phyloP scores from a whole-genome alignment of 371 early-diverging fungal species.

The Cokeromyces recurvatus region DNA sequence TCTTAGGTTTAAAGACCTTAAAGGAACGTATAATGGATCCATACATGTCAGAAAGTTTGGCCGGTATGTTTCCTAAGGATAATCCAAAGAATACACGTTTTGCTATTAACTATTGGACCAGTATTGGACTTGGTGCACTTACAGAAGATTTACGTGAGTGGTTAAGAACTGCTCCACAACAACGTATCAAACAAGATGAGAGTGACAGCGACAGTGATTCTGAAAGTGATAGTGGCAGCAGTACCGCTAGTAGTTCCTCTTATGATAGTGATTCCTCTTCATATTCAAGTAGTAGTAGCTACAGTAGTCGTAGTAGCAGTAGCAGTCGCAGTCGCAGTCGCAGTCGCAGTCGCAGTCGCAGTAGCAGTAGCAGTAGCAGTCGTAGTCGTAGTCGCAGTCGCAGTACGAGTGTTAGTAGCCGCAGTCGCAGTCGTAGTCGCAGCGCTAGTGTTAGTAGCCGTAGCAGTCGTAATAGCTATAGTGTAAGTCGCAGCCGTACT shows the following conservation, averaged over 20 bases:
- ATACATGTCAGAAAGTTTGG: constrained; percentile 55
- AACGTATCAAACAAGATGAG: constrained; percentile 41
- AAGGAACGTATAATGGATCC: constrained; percentile 74
- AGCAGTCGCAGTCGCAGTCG: constrained; percentile 2
- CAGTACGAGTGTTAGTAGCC: not conserved
- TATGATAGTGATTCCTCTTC: too few species aligned
- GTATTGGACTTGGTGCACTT: constrained; percentile 88
- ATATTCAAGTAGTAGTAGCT: too few species aligned
- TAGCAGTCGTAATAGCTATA: too few species aligned
- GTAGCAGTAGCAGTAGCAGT: constrained; percentile 12
- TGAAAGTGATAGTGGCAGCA: constrained; percentile 10
- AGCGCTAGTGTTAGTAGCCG: too few species aligned
- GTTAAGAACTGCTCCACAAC: constrained; percentile 60
- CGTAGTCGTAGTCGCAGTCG: not conserved
- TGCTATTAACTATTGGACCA: constrained; percentile 97
- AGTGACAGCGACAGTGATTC: constrained; percentile 6
- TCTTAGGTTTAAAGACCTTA: constrained; percentile 77
- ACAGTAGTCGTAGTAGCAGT: too few species aligned
- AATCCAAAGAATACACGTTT: constrained; percentile 88
- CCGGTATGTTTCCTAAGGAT: constrained; percentile 90
- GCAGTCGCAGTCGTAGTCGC: not conserved
- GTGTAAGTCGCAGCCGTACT: too few species aligned
- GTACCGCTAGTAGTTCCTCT: not conserved
- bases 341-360: constrained; percentile 13
- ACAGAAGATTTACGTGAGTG: constrained; percentile 92